Conservation (phyloP, 768 basidiomycete species). For the Baorangia bicolor region DNA sequence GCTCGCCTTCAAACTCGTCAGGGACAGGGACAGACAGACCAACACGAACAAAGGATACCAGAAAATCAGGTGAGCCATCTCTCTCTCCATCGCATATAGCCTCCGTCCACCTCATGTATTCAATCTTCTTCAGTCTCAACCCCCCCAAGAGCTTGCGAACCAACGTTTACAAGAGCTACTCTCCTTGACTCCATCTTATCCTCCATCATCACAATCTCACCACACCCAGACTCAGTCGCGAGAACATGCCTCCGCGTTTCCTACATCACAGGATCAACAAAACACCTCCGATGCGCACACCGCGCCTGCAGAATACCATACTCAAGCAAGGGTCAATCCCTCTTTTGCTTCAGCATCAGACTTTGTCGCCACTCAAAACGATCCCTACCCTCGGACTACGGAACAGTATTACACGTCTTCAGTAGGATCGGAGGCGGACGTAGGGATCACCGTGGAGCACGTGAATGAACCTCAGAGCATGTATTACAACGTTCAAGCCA, state of each 20-base stretch:
- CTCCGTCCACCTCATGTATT: not conserved
- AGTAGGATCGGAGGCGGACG: not conserved
- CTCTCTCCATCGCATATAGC: not conserved
- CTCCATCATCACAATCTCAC: not conserved
- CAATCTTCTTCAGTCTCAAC: not conserved
- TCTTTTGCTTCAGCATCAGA: conserved; percentile 6
- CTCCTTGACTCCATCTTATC: conserved; percentile 6
- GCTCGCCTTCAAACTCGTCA: not conserved
- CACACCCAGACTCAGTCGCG: not conserved
- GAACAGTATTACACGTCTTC: conserved; percentile 6
- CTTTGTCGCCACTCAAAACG: not conserved
- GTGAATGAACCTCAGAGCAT: conserved; percentile 3
- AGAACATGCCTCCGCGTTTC: not conserved
- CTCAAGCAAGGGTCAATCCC: not conserved
- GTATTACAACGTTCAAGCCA: conserved; percentile 15
- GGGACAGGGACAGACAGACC: not conserved
- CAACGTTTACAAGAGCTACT: conserved; percentile 29
- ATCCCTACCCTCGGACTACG: conserved; percentile 1
- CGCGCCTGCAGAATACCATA: not conserved
- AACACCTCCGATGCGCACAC: not conserved
- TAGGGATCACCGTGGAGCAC: conserved; percentile 21
- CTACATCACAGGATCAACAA: not conserved
- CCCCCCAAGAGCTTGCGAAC: conserved; percentile 12
- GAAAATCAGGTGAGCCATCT: conserved; percentile 8
- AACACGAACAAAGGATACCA: not conserved